phyloP scores from a whole-genome alignment of 208 protist genomes.

The Acanthamoeba royreba region DNA sequence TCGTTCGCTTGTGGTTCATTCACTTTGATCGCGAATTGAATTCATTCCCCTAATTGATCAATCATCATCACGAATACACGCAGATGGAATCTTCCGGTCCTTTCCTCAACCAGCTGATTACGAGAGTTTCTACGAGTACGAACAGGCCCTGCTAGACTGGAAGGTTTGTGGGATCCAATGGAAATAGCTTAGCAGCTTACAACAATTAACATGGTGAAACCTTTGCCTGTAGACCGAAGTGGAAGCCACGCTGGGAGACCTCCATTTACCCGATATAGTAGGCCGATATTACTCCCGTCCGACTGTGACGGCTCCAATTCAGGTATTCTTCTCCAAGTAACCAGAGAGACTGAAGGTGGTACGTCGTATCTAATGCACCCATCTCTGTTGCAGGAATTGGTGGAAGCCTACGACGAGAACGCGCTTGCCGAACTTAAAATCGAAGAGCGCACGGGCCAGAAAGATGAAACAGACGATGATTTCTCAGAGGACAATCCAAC shows the following conservation, averaged over 20 bases:
- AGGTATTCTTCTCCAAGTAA: background rate
- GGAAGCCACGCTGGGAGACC: background rate
- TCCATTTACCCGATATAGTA: conserved; percentile 9
- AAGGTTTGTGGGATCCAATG: background rate
- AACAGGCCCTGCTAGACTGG: conserved; percentile 32
- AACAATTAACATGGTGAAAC: background rate
- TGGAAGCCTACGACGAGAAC: conserved; percentile 21
- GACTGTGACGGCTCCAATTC: background rate
- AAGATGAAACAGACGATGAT: background rate
- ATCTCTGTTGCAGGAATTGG: background rate
- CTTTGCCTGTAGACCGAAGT: background rate
- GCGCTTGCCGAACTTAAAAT: background rate
- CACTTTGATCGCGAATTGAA: background rate
- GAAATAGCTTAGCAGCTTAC: background rate
- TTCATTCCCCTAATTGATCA: too few species aligned
- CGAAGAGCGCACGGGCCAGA: background rate
- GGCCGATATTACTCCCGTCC: conserved; percentile 29
- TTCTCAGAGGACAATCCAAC: background rate
- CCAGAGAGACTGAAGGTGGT: background rate
- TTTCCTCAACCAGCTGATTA: background rate
- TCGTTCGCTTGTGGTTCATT: too few species aligned
- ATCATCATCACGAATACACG: background rate
- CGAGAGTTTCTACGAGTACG: conserved; percentile 28
- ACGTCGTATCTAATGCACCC: background rate
- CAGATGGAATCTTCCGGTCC: background rate